Evolutionary conservation across 345 rosid species (phyloP), one percentile per base, ranked within the genome.

Genomic region (Trapa incisa): DNA sequence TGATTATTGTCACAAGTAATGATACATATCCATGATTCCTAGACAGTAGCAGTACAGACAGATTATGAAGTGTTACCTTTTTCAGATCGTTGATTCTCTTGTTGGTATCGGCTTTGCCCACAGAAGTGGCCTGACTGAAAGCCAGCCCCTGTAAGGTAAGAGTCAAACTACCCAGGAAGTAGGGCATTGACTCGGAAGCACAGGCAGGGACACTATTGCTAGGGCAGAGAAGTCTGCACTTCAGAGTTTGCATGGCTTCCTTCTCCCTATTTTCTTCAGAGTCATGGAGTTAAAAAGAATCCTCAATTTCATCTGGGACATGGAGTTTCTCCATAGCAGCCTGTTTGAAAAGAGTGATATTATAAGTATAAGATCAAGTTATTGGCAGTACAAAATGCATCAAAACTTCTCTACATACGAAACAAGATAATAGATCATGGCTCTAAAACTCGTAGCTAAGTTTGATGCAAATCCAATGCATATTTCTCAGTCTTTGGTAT

Each of bases 281-380:
- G 56, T 3, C 52, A 3, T 48, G 38, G 2, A 6, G 62, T 78
- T 76, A 87, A 71, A 82, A 69, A 78, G 67, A 74, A 75, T 88
- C 99, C 61, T 87, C 96, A 33, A 91, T 52, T 73, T 91, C 97
- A 72, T 94, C 97, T 2, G 99, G 99, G 61, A 94, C 92, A 72
- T 89, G 99, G 79, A 91, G 76, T 79, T 91, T 94, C 73, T 94
- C 99, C 45, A 94, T 94, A 71, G 95, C 96, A 75, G 99, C 96
- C 99, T 91, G 87, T 78, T 73, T 15, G 43, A 65, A 42, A n/a
- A 32, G 37, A 32, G 13, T 39, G 70, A 14, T 35, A 14, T 16
- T 29, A 3, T 22, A n/a, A n/a, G n/a, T n/a, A n/a, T n/a, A 36
- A 2, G 39, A 47, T 22, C 29, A 43, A 57, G 11, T 37, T 4